Conservation (phyloP, 116 monocot species). For the Dioscorea cayenensis region DNA sequence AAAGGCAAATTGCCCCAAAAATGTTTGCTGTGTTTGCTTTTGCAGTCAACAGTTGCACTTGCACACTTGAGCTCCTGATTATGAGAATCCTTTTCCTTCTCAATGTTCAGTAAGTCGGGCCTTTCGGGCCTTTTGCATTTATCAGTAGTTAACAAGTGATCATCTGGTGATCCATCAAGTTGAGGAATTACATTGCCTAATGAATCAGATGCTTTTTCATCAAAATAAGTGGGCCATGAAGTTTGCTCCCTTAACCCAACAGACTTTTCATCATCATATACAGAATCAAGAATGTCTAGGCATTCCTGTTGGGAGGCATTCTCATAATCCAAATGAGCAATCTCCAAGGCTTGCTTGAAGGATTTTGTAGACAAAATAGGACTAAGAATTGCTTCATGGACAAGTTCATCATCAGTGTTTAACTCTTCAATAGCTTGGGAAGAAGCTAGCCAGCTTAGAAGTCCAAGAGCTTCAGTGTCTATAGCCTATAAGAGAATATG, state of each 20-base stretch:
- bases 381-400: constrained; percentile 63
- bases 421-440: constrained; percentile 79
- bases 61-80: constrained; percentile 3
- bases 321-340: constrained; percentile 78
- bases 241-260: constrained; percentile 21
- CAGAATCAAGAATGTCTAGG: constrained; percentile 89
- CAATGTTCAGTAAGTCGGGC: constrained; percentile 18
- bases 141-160: constrained; percentile 18
- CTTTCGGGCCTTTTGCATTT: constrained; percentile 19
- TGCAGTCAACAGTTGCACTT: constrained; percentile 8
- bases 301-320: constrained; percentile 88
- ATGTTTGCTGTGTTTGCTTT: constrained; percentile 24
- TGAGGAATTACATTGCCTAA: constrained; percentile 57
- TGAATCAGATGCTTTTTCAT: constrained; percentile 14
- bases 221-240: constrained; percentile 3
- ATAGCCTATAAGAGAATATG: constrained; percentile 30
- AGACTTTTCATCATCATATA: constrained; percentile 22
- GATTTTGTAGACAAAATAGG: constrained; percentile 54
- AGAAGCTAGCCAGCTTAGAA: constrained; percentile 89
- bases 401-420: constrained; percentile 68
- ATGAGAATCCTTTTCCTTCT: constrained; percentile 8
- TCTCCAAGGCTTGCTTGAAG: constrained; percentile 46
- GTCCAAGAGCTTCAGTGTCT: constrained; percentile 60
- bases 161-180: constrained; percentile 77
- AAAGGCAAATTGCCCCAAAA: constrained; percentile 63